A percentile compares a stretch with the other conserved stretches of the same genome.
These are phyloP conservation scores for Petunia axillaris DNA, from an alignment of 257 asterid genomes.

Conservation along the genomic window DNA sequence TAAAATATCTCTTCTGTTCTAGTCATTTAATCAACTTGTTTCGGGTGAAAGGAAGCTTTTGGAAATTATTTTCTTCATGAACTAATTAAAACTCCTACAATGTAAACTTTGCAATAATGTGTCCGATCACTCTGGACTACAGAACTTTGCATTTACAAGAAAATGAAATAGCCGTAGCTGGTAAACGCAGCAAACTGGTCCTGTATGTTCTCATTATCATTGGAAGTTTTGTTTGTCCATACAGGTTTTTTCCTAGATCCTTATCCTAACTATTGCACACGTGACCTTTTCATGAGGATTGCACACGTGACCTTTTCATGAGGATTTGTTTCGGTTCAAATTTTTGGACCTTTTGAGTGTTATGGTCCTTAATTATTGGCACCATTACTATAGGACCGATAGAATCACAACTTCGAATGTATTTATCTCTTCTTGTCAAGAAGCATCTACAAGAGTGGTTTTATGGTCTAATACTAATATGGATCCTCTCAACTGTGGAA, in stretches of 20 bases:
- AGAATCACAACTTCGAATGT: neutral
- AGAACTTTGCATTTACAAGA: neutral
- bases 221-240: slow-evolving; percentile 19
- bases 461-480: neutral
- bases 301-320: neutral
- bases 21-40: no score
- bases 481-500: neutral
- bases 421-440: neutral
- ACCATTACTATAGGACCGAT: neutral
- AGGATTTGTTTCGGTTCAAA: neutral
- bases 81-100: no score
- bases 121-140: neutral
- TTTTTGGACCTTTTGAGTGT: neutral
- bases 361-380: neutral
- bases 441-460: neutral
- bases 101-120: neutral
- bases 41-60: no score
- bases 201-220: neutral
- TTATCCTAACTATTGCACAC: neutral
- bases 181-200: neutral
- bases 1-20: no score
- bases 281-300: neutral
- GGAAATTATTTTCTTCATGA: no score
- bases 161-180: slow-evolving; percentile 13
- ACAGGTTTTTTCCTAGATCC: slow-evolving; percentile 15